Percentiles rank a stretch among this genome's conserved stretches.
Conservation (phyloP, 208 protist species). For the Trypanosoma rangeli region DNA sequence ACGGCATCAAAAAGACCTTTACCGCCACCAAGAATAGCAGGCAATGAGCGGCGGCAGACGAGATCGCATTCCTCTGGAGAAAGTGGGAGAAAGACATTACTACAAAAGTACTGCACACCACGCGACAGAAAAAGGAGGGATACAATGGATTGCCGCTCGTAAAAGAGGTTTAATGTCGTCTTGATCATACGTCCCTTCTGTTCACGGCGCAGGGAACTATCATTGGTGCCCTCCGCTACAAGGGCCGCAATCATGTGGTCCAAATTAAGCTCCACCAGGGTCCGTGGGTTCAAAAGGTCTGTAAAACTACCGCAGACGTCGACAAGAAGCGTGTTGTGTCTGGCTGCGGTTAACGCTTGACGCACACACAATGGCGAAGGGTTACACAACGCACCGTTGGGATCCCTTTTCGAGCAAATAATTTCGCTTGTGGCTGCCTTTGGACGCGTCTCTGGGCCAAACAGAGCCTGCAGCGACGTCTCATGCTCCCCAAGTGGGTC, state of each 20-base stretch:
- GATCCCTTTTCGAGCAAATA: conserved; percentile 37
- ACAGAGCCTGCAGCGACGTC: conserved; percentile 32
- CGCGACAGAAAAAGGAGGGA: conserved; percentile 65
- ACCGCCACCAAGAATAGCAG: conserved; percentile 35
- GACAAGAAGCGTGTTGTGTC: conserved; percentile 26
- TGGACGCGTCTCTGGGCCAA: conserved; percentile 22
- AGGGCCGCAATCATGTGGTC: conserved; percentile 56
- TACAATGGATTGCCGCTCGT: conserved; percentile 37
- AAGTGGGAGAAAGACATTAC: conserved; percentile 47
- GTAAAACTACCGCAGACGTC: conserved; percentile 50
- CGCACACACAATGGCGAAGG: conserved; percentile 43
- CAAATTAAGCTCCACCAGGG: conserved; percentile 40
- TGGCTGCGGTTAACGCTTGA: conserved; percentile 32
- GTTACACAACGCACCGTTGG: conserved; percentile 20
- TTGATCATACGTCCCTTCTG: conserved; percentile 40
- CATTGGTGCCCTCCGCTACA: conserved; percentile 42
- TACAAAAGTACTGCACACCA: conserved; percentile 57
- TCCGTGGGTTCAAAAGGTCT: conserved; percentile 32
- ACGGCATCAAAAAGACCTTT: conserved; percentile 31
- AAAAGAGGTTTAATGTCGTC: conserved; percentile 11
- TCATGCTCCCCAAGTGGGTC: conserved; percentile 68
- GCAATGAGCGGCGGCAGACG: conserved; percentile 40
- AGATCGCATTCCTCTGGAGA: conserved; percentile 37
- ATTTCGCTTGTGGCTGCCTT: conserved; percentile 24
- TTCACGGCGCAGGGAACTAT: conserved; percentile 55